Base-by-base conservation (phyloP, 768 basidiomycete species). In the Trametes sanguinea region DNA sequence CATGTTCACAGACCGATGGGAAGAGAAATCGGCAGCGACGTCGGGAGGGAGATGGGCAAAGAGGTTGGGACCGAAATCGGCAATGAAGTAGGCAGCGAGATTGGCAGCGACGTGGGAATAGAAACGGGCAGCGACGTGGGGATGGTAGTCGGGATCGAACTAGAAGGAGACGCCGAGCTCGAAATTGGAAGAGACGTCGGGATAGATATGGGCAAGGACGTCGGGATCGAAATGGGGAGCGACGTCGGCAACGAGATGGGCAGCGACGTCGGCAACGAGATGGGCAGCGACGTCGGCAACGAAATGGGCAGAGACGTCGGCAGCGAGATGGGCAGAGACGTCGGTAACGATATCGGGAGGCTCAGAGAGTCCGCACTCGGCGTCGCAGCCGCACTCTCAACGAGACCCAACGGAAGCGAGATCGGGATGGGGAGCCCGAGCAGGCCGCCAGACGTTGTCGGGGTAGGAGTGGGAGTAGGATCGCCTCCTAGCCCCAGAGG, bases 281-380 rank as follows among this genome's bases (percentile, higher is more conserved):
- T 48, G 4, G 60, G 60, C 13, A 54, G 37, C 0, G 60, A 54
- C 14, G 53, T 61, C 32, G 60, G 60, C 17, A 61, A 6, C 14
- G 47, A 43, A 17, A 43, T 44, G 8, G 53, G 56, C 1, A 45
- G 58, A 2, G 57, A 59, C 4, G 50, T 43, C 42, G 48, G 50
- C 39, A 57, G 6, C 2, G 58, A 52, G 9, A 35, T 51, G 29
- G 40, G 40, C 10, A 51, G 43, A 16, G 40, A 45, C 42, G 55
- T 56, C 32, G 55, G 55, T 7, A 56, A n/a, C 2, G 55, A 27
- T 8, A 56, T 47, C 16, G 55, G 55, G 3, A 56, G 45, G 30
- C 32, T 56, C 45, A 22, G 55, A 35, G 47, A 48, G 10, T 30
- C 27, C 2, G 17, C 37, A 11, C 42, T 6, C 32, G 55, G 3